These are phyloP conservation scores for Flagelloscypha sp. DNA, from an alignment of 768 basidiomycete species.

Conservation along the genomic window DNA sequence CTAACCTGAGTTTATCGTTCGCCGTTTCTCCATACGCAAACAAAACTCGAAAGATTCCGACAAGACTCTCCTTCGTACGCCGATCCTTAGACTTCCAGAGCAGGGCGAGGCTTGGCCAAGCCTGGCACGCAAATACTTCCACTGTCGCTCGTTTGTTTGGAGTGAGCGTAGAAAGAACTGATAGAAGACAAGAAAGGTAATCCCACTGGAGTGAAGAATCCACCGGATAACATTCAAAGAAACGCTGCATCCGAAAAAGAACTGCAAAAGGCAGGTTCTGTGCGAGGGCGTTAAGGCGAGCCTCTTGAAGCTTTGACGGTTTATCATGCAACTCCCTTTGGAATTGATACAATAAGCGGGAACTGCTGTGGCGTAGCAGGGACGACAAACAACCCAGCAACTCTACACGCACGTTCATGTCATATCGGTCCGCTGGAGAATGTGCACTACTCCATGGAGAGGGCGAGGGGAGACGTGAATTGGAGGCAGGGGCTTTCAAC, in stretches of 20 bases:
- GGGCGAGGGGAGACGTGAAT: conserved; percentile 13
- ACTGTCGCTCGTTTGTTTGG: conserved; percentile 62
- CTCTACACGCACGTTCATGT: too few species aligned
- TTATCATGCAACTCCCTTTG: too few species aligned
- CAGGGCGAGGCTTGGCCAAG: conserved; percentile 57
- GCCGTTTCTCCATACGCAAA: conserved; percentile 59
- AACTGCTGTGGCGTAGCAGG: too few species aligned
- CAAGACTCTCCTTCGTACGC: conserved; percentile 67
- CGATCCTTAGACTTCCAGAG: conserved; percentile 79
- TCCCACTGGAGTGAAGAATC: conserved; percentile 79
- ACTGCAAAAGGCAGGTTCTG: conserved; percentile 36
- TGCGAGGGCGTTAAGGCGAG: conserved; percentile 3
- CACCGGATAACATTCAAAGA: conserved; percentile 55
- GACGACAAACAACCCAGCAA: too few species aligned
- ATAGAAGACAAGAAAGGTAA: conserved; percentile 60
- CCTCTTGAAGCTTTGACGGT: conserved; percentile 14
- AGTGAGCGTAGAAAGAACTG: conserved; percentile 66
- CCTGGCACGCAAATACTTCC: conserved; percentile 45
- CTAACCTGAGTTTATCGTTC: conserved; percentile 14
- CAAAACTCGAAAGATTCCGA: conserved; percentile 62
- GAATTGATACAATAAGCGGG: too few species aligned
- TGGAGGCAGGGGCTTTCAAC: conserved; percentile 8
- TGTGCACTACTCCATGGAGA: conserved; percentile 12
- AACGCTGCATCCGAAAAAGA: conserved; percentile 49
- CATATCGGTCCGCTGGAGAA: too few species aligned